Evolutionary conservation across 2,329 filamentous ascomycete species (phyloP).

Genomic region (Diplocarpon rosae): DNA sequence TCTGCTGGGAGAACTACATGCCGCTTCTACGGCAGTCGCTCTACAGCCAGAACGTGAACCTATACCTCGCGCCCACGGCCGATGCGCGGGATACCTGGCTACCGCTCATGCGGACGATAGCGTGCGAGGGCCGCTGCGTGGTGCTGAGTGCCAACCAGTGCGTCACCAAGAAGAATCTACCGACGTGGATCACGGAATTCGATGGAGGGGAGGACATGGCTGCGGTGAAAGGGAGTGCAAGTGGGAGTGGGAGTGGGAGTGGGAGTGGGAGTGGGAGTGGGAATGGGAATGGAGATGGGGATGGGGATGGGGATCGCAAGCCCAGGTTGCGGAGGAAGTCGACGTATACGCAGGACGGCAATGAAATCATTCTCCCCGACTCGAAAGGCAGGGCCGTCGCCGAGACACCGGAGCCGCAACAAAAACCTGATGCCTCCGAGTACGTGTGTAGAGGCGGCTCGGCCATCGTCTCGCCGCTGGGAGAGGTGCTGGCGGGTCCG

Average conservation of each 20-base stretch:
- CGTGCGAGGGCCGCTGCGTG: constrained; percentile 71
- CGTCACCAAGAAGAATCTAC: constrained; percentile 46
- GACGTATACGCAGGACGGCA: constrained; percentile 33
- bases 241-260: constrained; percentile 1
- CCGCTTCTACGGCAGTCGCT: constrained; percentile 72
- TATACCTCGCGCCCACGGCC: constrained; percentile 85
- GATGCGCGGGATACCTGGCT: constrained; percentile 78
- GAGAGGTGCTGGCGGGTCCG: constrained; percentile 69
- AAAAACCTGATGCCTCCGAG: constrained; percentile 8
- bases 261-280: neutral
- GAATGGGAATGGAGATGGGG: no score
- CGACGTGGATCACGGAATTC: constrained; percentile 40
- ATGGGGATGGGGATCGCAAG: no score
- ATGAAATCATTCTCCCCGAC: constrained; percentile 38
- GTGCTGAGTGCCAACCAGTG: constrained; percentile 83
- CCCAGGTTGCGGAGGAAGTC: constrained; percentile 9
- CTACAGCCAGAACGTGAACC: constrained; percentile 82
- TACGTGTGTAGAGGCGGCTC: constrained; percentile 63
- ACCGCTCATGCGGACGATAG: constrained; percentile 70
- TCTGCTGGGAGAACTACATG: constrained; percentile 98
- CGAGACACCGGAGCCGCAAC: constrained; percentile 8
- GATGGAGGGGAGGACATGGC: neutral
- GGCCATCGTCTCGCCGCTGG: constrained; percentile 67
- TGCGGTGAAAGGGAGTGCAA: neutral
- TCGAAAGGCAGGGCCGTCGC: neutral